Conservation (phyloP, 495 filamentous ascomycete genomes). For the Lasiosphaeriaceae sp. region DNA sequence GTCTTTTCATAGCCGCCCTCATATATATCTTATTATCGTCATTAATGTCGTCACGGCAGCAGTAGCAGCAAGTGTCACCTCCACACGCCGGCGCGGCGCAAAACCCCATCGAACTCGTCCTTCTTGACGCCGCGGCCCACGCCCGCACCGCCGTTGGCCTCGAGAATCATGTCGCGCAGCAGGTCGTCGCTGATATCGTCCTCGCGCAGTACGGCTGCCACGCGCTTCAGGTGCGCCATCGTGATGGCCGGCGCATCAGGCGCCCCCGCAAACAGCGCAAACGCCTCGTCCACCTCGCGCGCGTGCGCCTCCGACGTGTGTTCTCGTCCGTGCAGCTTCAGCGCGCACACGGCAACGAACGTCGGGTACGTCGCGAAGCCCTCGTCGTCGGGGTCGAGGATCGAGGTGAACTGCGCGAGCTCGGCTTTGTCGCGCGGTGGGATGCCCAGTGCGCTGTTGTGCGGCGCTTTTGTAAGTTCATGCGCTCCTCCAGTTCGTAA, state of each 20-base stretch:
- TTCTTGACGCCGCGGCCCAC: slow-evolving; percentile 66
- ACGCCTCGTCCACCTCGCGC: slow-evolving; percentile 76
- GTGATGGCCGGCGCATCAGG: slow-evolving; percentile 54
- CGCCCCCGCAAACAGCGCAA: slow-evolving; percentile 60
- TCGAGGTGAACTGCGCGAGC: slow-evolving; percentile 67
- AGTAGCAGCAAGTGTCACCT: too few relatives aligned
- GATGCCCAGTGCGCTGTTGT: slow-evolving; percentile 66
- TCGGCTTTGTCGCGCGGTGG: slow-evolving; percentile 59
- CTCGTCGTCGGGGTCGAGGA: slow-evolving; percentile 74
- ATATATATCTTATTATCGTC: too few relatives aligned
- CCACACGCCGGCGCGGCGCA: slow-evolving; percentile 80
- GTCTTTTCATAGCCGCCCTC: too few relatives aligned
- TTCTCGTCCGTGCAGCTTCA: slow-evolving; percentile 64
- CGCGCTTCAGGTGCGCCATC: slow-evolving; percentile 66
- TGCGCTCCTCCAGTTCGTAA: too few relatives aligned
- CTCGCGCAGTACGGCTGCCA: slow-evolving; percentile 78
- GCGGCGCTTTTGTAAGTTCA: background rate
- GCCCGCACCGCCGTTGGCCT: slow-evolving; percentile 80
- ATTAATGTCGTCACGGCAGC: too few relatives aligned
- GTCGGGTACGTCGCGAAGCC: slow-evolving; percentile 70
- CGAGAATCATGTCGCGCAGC: slow-evolving; percentile 86
- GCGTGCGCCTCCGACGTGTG: slow-evolving; percentile 49
- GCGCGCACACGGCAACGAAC: slow-evolving; percentile 80
- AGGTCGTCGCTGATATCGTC: slow-evolving; percentile 77
- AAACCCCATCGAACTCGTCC: slow-evolving; percentile 80